These are phyloP conservation scores for Penicillium sp. DNA, from an alignment of 2,329 filamentous ascomycete genomes.

Conservation along the genomic window DNA sequence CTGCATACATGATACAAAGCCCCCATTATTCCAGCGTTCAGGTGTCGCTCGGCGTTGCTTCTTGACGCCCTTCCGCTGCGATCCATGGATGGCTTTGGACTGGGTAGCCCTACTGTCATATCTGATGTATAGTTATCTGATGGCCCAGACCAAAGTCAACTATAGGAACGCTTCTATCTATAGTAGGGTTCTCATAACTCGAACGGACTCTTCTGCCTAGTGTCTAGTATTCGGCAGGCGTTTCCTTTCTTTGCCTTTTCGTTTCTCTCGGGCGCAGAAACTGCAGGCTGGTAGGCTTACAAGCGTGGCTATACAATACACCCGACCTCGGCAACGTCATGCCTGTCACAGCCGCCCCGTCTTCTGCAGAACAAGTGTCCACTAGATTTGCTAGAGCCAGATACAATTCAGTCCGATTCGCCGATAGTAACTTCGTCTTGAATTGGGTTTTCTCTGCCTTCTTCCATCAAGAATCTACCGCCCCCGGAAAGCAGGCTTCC, in stretches of 20 bases:
- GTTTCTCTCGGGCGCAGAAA: neutral
- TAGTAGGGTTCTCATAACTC: neutral
- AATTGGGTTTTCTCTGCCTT: neutral
- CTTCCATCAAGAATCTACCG: constrained; percentile 29
- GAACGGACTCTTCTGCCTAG: neutral
- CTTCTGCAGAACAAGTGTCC: neutral
- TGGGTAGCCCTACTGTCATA: neutral
- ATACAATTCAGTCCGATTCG: neutral
- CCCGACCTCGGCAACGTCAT: neutral
- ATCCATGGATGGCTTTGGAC: neutral
- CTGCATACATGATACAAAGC: neutral
- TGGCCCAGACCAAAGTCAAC: neutral
- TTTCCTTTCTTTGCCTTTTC: neutral
- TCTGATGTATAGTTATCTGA: neutral
- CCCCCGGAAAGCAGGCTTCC: neutral
- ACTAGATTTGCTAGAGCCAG: neutral
- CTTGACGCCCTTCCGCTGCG: neutral
- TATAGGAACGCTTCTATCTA: neutral
- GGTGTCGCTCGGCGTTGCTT: neutral
- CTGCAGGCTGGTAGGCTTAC: neutral
- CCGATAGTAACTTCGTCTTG: neutral
- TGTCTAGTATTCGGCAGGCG: neutral
- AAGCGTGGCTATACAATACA: neutral
- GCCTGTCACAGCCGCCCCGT: too few species aligned
- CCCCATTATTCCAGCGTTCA: neutral